phyloP scores from a whole-genome alignment of 164 flowering plant genomes.

The Magnolia officinalis region DNA sequence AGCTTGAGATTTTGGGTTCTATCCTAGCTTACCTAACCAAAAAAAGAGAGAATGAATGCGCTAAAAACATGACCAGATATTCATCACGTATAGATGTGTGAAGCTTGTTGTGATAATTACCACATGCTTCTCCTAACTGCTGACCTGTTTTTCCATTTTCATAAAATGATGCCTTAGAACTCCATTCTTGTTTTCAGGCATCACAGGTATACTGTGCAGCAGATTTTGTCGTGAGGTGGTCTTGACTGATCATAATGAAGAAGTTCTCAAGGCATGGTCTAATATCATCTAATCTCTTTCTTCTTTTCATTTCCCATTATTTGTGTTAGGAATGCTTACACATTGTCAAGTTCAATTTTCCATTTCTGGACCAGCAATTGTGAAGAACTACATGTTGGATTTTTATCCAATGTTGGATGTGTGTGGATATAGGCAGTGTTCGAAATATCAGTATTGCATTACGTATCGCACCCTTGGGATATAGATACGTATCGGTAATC shows the following conservation, averaged over 20 bases:
- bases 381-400: neutral
- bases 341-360: neutral
- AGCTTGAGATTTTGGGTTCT: too few relatives aligned
- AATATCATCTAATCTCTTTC: conserved; percentile 1
- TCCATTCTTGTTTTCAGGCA: conserved; percentile 37
- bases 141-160: neutral
- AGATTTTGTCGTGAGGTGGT: conserved; percentile 70
- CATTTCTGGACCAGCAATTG: neutral
- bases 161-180: neutral
- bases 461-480: too few relatives aligned
- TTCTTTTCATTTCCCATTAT: neutral
- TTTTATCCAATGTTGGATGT: neutral
- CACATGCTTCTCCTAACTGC: neutral
- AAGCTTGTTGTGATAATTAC: neutral
- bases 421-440: neutral
- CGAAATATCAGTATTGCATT: too few relatives aligned
- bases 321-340: neutral
- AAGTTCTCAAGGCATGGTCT: conserved; percentile 82
- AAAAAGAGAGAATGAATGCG: too few relatives aligned
- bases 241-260: conserved; percentile 88
- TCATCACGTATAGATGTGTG: neutral
- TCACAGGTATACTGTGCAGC: conserved; percentile 83
- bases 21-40: too few relatives aligned
- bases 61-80: too few relatives aligned
- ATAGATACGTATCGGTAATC: too few relatives aligned